Percentiles rank a stretch among this genome's conserved stretches.
phyloP scores from a whole-genome alignment of 2,329 filamentous ascomycete species.

The Botryotinia globosa region DNA sequence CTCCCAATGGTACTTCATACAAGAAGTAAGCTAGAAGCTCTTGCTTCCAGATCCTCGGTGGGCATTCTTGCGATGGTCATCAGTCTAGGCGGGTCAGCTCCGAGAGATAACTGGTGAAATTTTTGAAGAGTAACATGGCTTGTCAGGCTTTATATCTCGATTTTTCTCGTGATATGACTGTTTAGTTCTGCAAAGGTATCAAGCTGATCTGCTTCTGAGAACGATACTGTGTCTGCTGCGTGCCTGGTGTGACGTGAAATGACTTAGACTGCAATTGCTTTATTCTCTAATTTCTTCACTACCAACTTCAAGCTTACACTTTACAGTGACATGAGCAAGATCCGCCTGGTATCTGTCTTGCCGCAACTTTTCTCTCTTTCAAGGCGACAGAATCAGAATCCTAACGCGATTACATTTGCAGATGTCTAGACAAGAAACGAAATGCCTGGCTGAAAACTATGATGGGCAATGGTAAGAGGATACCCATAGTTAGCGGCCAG shows the following conservation, averaged over 20 bases:
- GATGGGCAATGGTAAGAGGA: too few relatives aligned
- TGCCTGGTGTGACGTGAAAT: not conserved
- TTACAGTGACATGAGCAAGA: too few relatives aligned
- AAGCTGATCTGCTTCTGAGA: not conserved
- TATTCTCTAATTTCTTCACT: not conserved
- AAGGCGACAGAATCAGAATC: too few relatives aligned
- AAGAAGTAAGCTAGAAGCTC: slow-evolving; percentile 28
- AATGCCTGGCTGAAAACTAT: fast-evolving
- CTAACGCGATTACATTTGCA: too few relatives aligned
- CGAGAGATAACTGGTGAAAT: not conserved
- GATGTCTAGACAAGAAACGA: too few relatives aligned
- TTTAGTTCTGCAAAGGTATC: too few relatives aligned
- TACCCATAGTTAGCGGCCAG: too few relatives aligned
- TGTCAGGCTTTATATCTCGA: not conserved
- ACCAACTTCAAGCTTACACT: not conserved
- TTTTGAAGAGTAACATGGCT: not conserved
- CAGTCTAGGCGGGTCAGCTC: not conserved
- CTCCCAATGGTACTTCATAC: slow-evolving; percentile 46
- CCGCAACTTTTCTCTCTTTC: too few relatives aligned
- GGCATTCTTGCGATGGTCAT: not conserved
- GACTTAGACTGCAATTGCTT: not conserved
- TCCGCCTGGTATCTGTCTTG: too few relatives aligned
- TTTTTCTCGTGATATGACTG: not conserved
- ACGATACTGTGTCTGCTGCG: not conserved
- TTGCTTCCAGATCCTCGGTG: not conserved